Percentiles rank a stretch among this genome's conserved stretches.
phyloP scores from a whole-genome alignment of 257 asterid genomes.

The Forsythia viridissima region DNA sequence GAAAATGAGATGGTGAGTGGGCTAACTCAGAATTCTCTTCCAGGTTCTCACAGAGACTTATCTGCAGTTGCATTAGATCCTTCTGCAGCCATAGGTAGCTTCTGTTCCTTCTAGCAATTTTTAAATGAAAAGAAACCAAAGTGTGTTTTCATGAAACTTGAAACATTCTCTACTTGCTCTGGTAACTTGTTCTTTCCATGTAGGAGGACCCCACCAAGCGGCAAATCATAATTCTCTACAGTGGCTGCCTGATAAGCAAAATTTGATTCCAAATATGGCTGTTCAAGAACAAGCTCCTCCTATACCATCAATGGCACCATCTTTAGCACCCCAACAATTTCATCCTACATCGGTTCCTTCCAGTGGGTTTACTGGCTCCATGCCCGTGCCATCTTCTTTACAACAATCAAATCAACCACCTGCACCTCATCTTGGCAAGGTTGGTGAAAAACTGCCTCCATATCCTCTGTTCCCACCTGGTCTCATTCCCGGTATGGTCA shows the following conservation, averaged over 20 bases:
- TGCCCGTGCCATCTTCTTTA: conserved; percentile 47
- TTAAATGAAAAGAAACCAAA: not conserved
- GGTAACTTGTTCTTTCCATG: conserved; percentile 5
- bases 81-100: conserved; percentile 54
- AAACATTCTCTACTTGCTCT: conserved; percentile 4
- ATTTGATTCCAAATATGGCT: conserved; percentile 38
- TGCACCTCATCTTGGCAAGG: conserved; percentile 39
- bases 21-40: conserved; percentile 51
- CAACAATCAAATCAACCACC: conserved; percentile 57
- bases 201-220: conserved; percentile 47
- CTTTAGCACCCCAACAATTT: conserved; percentile 61
- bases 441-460: conserved; percentile 74
- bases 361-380: conserved; percentile 47
- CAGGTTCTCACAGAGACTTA: conserved; percentile 50
- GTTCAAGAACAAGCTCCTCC: conserved; percentile 63
- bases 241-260: conserved; percentile 66
- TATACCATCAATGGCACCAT: conserved; percentile 29
- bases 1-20: conserved; percentile 84
- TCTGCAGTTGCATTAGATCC: conserved; percentile 52
- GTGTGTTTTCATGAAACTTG: not conserved
- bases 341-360: conserved; percentile 58
- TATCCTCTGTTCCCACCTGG: conserved; percentile 96
- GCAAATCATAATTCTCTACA: conserved; percentile 40
- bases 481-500: conserved; percentile 96
- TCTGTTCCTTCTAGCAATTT: conserved; percentile 11